phyloP scores from a whole-genome alignment of 371 early-diverging fungal genomes.

The Mortierella sp. region DNA sequence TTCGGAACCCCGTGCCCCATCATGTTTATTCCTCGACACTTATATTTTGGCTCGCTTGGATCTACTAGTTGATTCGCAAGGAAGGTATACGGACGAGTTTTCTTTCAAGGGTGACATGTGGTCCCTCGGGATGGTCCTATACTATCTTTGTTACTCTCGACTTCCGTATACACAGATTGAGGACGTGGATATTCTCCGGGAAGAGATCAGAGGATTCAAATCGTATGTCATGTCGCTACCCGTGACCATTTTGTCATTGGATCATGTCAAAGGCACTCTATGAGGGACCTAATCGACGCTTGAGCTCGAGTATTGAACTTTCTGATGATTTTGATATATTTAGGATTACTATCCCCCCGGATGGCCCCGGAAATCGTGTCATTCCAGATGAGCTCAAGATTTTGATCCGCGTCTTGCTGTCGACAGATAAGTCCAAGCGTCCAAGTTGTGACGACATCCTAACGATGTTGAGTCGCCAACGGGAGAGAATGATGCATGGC shows the following conservation, averaged over 20 bases:
- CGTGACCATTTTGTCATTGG: conserved; percentile 14
- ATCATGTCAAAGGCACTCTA: conserved; percentile 31
- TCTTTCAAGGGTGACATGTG: conserved; percentile 93
- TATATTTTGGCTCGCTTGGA: no score
- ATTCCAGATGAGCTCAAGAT: conserved; percentile 69
- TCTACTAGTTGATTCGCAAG: conserved; percentile 61
- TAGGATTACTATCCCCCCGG: conserved; percentile 41
- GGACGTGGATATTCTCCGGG: conserved; percentile 84
- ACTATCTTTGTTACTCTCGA: conserved; percentile 85
- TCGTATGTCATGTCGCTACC: conserved; percentile 42
- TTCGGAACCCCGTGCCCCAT: no score
- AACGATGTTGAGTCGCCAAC: conserved; percentile 31
- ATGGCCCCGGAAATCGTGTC: conserved; percentile 47
- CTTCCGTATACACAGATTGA: conserved; percentile 89
- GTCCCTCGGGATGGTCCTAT: conserved; percentile 94
- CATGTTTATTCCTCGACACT: no score
- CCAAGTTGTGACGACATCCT: conserved; percentile 75
- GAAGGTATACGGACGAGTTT: conserved; percentile 76
- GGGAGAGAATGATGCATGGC: conserved; percentile 50
- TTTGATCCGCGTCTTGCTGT: conserved; percentile 67
- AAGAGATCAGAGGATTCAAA: conserved; percentile 79
- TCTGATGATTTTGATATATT: conserved; percentile 10
- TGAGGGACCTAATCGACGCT: background rate
- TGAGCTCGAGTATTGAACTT: background rate
- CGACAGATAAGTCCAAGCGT: conserved; percentile 67